Evolutionary conservation across 176 grass and related monocot genomes (phyloP).

Genomic region (Aegilops bicornis): DNA sequence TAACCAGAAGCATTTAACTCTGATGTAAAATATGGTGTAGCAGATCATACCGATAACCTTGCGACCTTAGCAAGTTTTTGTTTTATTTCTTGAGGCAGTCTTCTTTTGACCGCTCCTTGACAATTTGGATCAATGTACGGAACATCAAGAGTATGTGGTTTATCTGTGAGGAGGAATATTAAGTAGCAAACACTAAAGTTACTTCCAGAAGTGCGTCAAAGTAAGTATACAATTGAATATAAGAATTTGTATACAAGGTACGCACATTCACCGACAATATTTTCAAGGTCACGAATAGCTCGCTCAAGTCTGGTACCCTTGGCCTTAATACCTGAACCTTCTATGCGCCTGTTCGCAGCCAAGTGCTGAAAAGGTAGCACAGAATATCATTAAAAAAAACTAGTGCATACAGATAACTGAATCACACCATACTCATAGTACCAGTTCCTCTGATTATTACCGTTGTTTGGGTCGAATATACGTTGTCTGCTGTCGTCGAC

Average conservation of each 20-base stretch:
- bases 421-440: not conserved
- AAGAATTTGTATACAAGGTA: not conserved
- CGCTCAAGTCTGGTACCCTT: constrained; percentile 81
- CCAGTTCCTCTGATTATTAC: constrained; percentile 33
- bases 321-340: constrained; percentile 51
- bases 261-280: constrained; percentile 76
- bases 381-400: constrained; percentile 21
- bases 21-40: constrained; percentile 21
- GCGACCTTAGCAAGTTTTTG: constrained; percentile 82
- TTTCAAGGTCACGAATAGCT: constrained; percentile 74
- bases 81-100: constrained; percentile 79
- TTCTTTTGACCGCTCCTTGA: constrained; percentile 65
- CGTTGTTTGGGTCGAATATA: constrained; percentile 48
- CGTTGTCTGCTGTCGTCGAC: constrained; percentile 31
- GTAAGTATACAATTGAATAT: not conserved
- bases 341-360: constrained; percentile 28
- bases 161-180: constrained; percentile 46
- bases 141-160: constrained; percentile 56
- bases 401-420: constrained; percentile 12
- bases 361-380: constrained; percentile 47
- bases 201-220: constrained; percentile 24
- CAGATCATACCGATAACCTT: constrained; percentile 67
- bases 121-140: constrained; percentile 53
- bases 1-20: not conserved
- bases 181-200: constrained; percentile 30